Conservation (phyloP, 164 flowering plant genomes). For the Platanus orientalis region DNA sequence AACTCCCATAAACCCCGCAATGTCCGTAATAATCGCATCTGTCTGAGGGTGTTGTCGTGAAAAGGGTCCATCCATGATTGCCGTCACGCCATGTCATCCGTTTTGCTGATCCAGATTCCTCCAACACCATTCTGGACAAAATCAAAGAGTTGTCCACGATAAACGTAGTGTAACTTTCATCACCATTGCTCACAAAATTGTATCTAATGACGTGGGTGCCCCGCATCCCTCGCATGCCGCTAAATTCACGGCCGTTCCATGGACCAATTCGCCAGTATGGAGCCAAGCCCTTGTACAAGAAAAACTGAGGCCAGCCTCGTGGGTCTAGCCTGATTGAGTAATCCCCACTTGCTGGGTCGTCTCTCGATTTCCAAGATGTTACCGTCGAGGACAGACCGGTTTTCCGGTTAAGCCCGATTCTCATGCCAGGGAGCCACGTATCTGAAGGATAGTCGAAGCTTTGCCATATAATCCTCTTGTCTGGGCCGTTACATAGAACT, state of each 20-base stretch:
- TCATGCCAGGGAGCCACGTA: conserved; percentile 30
- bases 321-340: conserved; percentile 18
- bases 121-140: conserved; percentile 5
- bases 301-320: conserved; percentile 27
- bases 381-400: no score
- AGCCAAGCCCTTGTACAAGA: conserved; percentile 11
- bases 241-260: conserved; percentile 35
- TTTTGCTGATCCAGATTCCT: conserved; percentile 8
- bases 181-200: conserved; percentile 1
- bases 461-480: conserved; percentile 27
- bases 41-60: conserved; percentile 12
- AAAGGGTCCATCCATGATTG: conserved; percentile 13
- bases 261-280: conserved; percentile 34
- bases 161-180: conserved; percentile 8
- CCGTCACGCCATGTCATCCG: conserved; percentile 6
- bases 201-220: neutral
- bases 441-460: conserved; percentile 50
- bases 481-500: conserved; percentile 12
- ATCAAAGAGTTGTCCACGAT: conserved; percentile 2
- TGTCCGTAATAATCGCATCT: conserved; percentile 21
- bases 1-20: conserved; percentile 27
- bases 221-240: conserved; percentile 20
- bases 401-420: conserved; percentile 28
- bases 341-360: conserved; percentile 41
- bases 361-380: conserved; percentile 39